Evolutionary conservation across 495 filamentous ascomycete genomes (phyloP).

Genomic region (Lentithecium fluviatile): DNA sequence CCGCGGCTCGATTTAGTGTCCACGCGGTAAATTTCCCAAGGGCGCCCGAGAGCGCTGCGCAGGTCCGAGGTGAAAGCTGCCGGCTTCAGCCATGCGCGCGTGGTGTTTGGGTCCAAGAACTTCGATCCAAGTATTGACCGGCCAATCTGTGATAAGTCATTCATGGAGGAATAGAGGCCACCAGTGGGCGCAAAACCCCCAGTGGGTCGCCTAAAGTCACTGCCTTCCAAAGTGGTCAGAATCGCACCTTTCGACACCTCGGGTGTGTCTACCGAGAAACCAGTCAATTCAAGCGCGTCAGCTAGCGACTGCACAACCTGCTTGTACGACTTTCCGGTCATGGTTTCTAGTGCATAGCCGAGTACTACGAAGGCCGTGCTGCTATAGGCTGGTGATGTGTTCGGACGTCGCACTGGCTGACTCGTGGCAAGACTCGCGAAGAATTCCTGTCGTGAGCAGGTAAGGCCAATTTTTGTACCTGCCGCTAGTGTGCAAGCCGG

Average conservation of each 20-base stretch:
- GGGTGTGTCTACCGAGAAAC: neutral
- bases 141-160: neutral
- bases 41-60: neutral
- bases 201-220: neutral
- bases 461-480: neutral
- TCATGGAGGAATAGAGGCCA: neutral
- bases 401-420: neutral
- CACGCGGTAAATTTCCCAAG: neutral
- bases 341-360: conserved; percentile 53
- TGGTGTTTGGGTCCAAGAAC: neutral
- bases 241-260: neutral
- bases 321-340: conserved; percentile 49
- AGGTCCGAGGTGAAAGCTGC: neutral
- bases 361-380: conserved; percentile 56
- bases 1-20: neutral
- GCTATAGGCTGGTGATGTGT: conserved; percentile 53
- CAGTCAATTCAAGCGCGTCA: neutral
- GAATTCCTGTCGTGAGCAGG: neutral
- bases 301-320: conserved; percentile 42
- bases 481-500: neutral
- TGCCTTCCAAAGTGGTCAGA: neutral
- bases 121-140: neutral
- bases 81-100: neutral
- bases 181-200: conserved; percentile 19
- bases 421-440: neutral